Base-by-base conservation (phyloP, 192 early-diverging fungal genomes). In the Rhizoclosmatium sp. region DNA sequence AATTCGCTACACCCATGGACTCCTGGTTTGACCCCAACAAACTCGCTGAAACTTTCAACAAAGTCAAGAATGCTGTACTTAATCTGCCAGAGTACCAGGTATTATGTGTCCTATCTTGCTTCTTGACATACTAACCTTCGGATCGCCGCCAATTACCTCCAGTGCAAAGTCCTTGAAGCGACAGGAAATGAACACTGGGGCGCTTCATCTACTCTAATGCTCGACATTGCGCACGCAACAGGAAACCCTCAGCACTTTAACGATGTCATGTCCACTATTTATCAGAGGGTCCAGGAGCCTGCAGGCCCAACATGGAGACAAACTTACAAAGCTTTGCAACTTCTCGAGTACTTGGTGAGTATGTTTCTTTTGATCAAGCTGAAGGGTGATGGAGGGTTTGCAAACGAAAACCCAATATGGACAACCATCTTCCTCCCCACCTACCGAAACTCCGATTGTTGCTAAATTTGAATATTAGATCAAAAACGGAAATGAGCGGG, bases 191-290 rank as follows among this genome's bases (percentile, higher is more conserved):
- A 99, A 71, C 91, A 95, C 10, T 98, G 88, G 96, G 96, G 96
- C 41, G 95, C 97, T n/a, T 93, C 93, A 12, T 93, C 93, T 60
- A 96, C 96, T 10, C 84, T 96, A 23, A 97, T 97, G 94, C 89
- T 92, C 71, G 97, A 99, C 68, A 94, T 99, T 82, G 94, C 96
- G n/a, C 64, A 61, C 40, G 81, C 78, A 14, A 96, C 97, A 3
- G 85, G 90, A 79, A 91, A 93, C 85, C 93, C 92, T 93, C 92
- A 94, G 87, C 86, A 93, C 77, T 97, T 98, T 80, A 93, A 94
- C 75, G 97, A 99, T 80, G 95, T 98, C 74, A 97, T 99, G 95
- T 89, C 95, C 1, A 94, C 93, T 44, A 92, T 98, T 61, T 98
- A 95, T 82, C 89, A 93, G 72, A 90, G 92, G 23, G 91, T 97